Conservation (phyloP, 78 protist genomes). For the Chrysochromulina tobinii region DNA sequence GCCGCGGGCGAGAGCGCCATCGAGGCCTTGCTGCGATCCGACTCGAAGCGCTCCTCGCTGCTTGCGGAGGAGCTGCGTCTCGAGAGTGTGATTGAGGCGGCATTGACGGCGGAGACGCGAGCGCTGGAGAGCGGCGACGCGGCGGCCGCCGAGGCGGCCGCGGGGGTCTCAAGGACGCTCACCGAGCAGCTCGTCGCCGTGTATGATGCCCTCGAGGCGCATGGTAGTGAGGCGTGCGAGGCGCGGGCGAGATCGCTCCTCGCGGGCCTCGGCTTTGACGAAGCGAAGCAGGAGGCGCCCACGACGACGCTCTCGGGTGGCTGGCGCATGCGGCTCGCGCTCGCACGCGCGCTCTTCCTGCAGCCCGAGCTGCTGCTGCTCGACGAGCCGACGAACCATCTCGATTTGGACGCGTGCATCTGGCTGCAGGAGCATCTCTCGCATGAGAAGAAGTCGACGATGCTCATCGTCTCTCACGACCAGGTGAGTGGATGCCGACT, state of each 20-base stretch:
- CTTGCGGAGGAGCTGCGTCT: background rate
- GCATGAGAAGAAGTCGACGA: slow-evolving; percentile 63
- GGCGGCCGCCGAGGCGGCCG: background rate
- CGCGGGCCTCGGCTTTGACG: slow-evolving; percentile 80
- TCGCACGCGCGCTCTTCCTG: slow-evolving; percentile 87
- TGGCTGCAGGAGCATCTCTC: slow-evolving; percentile 69
- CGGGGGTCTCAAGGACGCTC: too few species aligned
- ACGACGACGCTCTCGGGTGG: slow-evolving; percentile 84
- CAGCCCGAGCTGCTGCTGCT: slow-evolving; percentile 82
- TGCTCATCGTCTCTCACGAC: slow-evolving; percentile 90
- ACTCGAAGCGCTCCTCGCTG: background rate
- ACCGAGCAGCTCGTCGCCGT: background rate
- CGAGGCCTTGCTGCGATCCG: slow-evolving; percentile 6
- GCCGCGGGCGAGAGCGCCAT: background rate
- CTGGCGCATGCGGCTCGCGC: slow-evolving; percentile 93
- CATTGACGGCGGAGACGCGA: too few species aligned
- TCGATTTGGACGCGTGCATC: slow-evolving; percentile 78
- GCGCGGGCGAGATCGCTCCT: slow-evolving; percentile 52
- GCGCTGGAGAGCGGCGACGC: background rate
- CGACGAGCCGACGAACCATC: slow-evolving; percentile 94
- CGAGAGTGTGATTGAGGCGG: background rate
- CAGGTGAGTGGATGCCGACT: slow-evolving; percentile 69
- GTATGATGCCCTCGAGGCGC: slow-evolving; percentile 39
- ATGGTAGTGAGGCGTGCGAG: slow-evolving; percentile 41
- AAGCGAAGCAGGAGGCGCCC: slow-evolving; percentile 48